These are phyloP conservation scores for Chionographis japonica DNA, from an alignment of 106 monocot genomes.

Conservation along the genomic window DNA sequence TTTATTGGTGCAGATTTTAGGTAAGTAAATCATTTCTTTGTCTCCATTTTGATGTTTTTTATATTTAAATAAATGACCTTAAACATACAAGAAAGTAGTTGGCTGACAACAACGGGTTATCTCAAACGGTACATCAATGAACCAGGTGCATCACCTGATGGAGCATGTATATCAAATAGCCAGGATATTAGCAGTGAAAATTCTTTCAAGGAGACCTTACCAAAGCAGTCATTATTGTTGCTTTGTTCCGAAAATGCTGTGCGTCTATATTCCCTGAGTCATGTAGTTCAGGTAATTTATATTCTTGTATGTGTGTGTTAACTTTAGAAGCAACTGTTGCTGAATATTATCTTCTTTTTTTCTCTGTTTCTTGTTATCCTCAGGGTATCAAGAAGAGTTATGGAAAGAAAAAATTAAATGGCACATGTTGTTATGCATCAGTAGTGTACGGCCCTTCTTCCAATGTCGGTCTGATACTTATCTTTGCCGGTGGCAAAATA, in stretches of 20 bases:
- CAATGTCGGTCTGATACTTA: constrained; percentile 48
- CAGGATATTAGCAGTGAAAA: constrained; percentile 15
- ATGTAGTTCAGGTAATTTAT: constrained; percentile 58
- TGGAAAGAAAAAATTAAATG: constrained; percentile 54
- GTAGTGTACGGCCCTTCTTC: constrained; percentile 33
- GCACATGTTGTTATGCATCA: constrained; percentile 59
- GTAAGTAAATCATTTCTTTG: constrained; percentile 13
- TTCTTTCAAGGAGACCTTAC: constrained; percentile 8
- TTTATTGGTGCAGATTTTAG: constrained; percentile 64
- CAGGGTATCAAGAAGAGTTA: constrained; percentile 68
- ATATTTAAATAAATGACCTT: neutral
- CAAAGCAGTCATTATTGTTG: constrained; percentile 42
- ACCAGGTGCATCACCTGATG: constrained; percentile 21
- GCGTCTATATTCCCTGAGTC: constrained; percentile 51
- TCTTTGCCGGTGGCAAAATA: constrained; percentile 56
- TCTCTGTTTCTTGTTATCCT: constrained; percentile 3
- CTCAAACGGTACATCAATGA: neutral
- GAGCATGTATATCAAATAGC: constrained; percentile 9
- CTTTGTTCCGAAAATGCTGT: constrained; percentile 73
- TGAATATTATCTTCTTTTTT: neutral
- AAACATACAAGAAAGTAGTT: neutral
- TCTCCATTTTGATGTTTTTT: neutral
- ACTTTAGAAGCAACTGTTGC: neutral
- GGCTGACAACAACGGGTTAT: neutral
- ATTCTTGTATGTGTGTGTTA: neutral